Evolutionary conservation across 305 asterid species (phyloP).

Genomic region (Fraxinus ornus): DNA sequence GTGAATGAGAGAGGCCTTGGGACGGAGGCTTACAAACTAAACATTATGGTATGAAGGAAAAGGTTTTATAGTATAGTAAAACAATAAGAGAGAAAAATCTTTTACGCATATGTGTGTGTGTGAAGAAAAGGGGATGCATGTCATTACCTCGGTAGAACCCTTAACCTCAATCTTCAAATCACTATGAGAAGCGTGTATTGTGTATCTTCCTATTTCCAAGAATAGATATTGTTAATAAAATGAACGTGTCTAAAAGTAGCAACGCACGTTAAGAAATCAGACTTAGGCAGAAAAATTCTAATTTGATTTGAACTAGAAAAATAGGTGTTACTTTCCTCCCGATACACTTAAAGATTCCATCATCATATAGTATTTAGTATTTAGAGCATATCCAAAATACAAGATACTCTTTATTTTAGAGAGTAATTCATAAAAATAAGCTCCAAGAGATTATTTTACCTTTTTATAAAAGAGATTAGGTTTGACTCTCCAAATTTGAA

Average conservation of each 20-base stretch:
- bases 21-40: not conserved
- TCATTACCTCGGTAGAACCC: constrained; percentile 73
- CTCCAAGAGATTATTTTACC: not conserved
- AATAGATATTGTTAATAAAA: constrained; percentile 26
- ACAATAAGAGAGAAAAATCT: constrained; percentile 6
- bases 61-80: not conserved
- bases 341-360: constrained; percentile 17
- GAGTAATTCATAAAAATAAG: not conserved
- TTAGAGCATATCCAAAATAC: not conserved
- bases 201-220: constrained; percentile 65
- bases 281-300: not conserved
- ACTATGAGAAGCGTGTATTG: constrained; percentile 64
- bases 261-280: constrained; percentile 18
- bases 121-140: constrained; percentile 15
- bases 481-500: not conserved
- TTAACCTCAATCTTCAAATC: constrained; percentile 71
- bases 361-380: constrained; percentile 1
- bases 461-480: not conserved
- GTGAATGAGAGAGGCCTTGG: not conserved
- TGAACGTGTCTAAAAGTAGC: constrained; percentile 6
- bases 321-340: constrained; percentile 16
- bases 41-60: constrained; percentile 14
- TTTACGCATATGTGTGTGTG: not conserved
- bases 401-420: not conserved
- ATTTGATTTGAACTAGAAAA: constrained; percentile 15